phyloP scores from a whole-genome alignment of 805 yeast species.

The Saturnispora dispora region DNA sequence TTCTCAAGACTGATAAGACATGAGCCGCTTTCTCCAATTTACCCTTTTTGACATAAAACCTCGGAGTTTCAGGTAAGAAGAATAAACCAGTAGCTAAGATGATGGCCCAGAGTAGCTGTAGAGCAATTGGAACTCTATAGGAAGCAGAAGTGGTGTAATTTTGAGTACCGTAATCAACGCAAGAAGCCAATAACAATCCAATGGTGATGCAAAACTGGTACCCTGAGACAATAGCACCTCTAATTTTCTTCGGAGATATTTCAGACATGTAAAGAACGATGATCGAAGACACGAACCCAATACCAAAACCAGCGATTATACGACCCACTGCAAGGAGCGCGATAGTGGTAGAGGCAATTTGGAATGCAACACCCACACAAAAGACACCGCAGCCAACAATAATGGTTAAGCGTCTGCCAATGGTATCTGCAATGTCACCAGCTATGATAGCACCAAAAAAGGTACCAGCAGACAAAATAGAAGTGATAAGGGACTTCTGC shows the following conservation, averaged over 20 bases:
- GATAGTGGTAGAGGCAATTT: constrained; percentile 36
- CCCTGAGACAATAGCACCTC: constrained; percentile 68
- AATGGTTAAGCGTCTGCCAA: constrained; percentile 41
- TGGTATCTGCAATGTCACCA: constrained; percentile 38
- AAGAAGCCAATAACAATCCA: constrained; percentile 61
- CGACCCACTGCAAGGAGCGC: constrained; percentile 53
- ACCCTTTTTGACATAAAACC: constrained; percentile 54
- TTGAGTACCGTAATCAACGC: constrained; percentile 60
- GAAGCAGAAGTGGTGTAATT: constrained; percentile 42
- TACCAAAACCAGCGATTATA: constrained; percentile 62
- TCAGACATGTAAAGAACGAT: constrained; percentile 74
- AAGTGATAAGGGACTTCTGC: constrained; percentile 43
- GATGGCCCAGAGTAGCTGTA: constrained; percentile 60
- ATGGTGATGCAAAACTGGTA: constrained; percentile 58
- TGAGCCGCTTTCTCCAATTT: constrained; percentile 45
- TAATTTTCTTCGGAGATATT: constrained; percentile 64
- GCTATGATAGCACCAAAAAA: constrained; percentile 55
- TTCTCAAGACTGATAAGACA: constrained; percentile 45
- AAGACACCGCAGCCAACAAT: constrained; percentile 36
- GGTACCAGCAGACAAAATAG: constrained; percentile 64
- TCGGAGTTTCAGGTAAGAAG: constrained; percentile 66
- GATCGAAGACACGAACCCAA: constrained; percentile 67
- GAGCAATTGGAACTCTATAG: constrained; percentile 65
- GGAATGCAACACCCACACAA: constrained; percentile 39
- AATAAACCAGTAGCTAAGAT: constrained; percentile 50